Evolutionary conservation across 345 rosid genomes (phyloP).

Genomic region (Conringia planisiliqua): DNA sequence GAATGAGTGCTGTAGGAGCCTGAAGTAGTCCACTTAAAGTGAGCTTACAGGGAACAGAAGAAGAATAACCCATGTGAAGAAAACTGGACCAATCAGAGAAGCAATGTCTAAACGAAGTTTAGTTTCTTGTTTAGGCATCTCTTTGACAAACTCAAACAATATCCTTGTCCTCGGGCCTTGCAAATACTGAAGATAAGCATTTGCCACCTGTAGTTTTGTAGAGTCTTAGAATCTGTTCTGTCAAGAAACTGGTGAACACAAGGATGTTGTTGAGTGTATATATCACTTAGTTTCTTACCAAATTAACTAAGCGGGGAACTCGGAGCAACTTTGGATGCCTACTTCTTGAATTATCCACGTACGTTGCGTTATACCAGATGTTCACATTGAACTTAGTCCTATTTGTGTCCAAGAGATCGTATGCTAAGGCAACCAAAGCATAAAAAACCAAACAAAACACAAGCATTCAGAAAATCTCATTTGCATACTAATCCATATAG

Average conservation of each 20-base stretch:
- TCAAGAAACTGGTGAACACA: slow-evolving; percentile 24
- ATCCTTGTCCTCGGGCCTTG: slow-evolving; percentile 50
- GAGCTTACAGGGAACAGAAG: slow-evolving; percentile 82
- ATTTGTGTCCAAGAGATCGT: slow-evolving; percentile 73
- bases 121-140: slow-evolving; percentile 63
- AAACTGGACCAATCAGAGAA: slow-evolving; percentile 72
- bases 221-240: slow-evolving; percentile 43
- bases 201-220: slow-evolving; percentile 53
- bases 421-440: slow-evolving; percentile 47
- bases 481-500: neutral
- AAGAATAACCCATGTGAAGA: slow-evolving; percentile 47
- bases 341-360: slow-evolving; percentile 27
- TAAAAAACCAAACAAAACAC: neutral
- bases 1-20: neutral
- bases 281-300: slow-evolving; percentile 46
- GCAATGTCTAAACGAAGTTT: slow-evolving; percentile 52
- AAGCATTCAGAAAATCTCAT: neutral
- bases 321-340: slow-evolving; percentile 39
- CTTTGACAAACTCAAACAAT: slow-evolving; percentile 63
- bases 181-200: slow-evolving; percentile 65
- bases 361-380: slow-evolving; percentile 81
- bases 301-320: slow-evolving; percentile 65
- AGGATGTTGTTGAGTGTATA: neutral
- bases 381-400: slow-evolving; percentile 53
- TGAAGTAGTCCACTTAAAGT: neutral